Base-by-base conservation (phyloP, 129 eudicot genomes). In the Ambrosia trifida region DNA sequence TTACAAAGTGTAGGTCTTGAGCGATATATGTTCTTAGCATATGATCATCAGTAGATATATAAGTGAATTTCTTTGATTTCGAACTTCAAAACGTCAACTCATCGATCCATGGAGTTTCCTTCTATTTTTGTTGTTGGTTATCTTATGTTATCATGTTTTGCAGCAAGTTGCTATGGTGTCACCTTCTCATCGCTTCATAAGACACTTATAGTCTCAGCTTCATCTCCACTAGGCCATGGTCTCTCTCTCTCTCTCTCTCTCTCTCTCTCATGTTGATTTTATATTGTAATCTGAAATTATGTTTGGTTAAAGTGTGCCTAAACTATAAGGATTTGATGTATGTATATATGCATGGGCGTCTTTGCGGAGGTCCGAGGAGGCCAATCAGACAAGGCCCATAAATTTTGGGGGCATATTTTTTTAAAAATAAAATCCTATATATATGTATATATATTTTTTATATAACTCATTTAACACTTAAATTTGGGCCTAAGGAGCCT, bases 131-230 rank as follows among this genome's bases (percentile, higher is more conserved):
- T 80, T 17, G 70, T 86, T 59, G 76, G 79, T 58, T 72, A 63
- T 31, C 66, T 86, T 69, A 6, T 83, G 19, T 49, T 86, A 17
- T 78, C 75, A 0, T 54, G 62, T 63, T 81, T 81, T 47, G 73
- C 47, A 8, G 68, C 76, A 19, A 18, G 36, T 64, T 73, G 78
- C 76, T 56, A 77, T 82, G 89, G 82, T 51, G 85, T 66, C 40
- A 50, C 72, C 77, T 80, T 82, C 67, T 79, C 87, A 68, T 79
- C 94, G 51, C 94, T 87, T 41, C 73, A 68, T 45, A 74, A 19
- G 20, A 79, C 85, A 47, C 84, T 87, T 41, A 28, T 58, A 16
- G 84, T 87, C 73, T 59, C 85, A 1, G 80, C 85, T 75, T 73
- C 85, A 2, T 68, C 75, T 36, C 72, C 80, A 59, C 28, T 31